Evolutionary conservation across 495 filamentous ascomycete species (phyloP).

Genomic region (Hypoxylon fuscum): DNA sequence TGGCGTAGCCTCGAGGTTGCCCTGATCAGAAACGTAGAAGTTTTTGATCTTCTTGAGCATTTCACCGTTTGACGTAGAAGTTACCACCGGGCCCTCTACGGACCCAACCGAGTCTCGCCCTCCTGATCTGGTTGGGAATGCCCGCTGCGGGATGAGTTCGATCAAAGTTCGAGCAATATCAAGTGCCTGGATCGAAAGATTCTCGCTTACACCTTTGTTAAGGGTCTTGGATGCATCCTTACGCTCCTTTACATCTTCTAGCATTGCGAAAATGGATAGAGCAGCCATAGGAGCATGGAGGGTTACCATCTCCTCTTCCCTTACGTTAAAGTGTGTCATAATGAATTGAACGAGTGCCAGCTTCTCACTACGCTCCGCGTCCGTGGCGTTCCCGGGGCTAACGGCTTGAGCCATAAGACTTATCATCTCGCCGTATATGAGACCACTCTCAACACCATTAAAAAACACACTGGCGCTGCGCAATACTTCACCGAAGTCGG

Average conservation of each 20-base stretch:
- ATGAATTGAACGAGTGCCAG: constrained; percentile 84
- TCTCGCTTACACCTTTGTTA: constrained; percentile 1
- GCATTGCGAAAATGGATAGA: constrained; percentile 71
- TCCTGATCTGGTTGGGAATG: constrained; percentile 61
- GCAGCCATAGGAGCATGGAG: constrained; percentile 82
- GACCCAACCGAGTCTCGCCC: constrained; percentile 40
- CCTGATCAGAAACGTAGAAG: constrained; percentile 71
- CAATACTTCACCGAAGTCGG: constrained; percentile 84
- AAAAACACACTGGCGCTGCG: constrained; percentile 95
- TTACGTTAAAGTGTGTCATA: constrained; percentile 86
- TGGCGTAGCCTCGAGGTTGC: constrained; percentile 58
- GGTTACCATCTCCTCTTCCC: constrained; percentile 94
- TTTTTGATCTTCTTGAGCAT: constrained; percentile 67
- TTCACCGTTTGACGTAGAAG: constrained; percentile 54
- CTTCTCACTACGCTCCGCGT: constrained; percentile 59
- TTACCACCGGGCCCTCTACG: constrained; percentile 39
- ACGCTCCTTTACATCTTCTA: constrained; percentile 56
- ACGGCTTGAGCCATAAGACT: constrained; percentile 67
- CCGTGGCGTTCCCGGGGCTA: constrained; percentile 50
- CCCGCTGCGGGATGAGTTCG: constrained; percentile 74
- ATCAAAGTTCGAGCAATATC: constrained; percentile 64
- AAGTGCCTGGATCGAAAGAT: constrained; percentile 54
- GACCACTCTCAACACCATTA: constrained; percentile 90
- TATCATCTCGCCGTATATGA: constrained; percentile 88
- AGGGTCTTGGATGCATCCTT: constrained; percentile 21